phyloP scores from a whole-genome alignment of 495 filamentous ascomycete genomes.

The Talaromyces adpressus region DNA sequence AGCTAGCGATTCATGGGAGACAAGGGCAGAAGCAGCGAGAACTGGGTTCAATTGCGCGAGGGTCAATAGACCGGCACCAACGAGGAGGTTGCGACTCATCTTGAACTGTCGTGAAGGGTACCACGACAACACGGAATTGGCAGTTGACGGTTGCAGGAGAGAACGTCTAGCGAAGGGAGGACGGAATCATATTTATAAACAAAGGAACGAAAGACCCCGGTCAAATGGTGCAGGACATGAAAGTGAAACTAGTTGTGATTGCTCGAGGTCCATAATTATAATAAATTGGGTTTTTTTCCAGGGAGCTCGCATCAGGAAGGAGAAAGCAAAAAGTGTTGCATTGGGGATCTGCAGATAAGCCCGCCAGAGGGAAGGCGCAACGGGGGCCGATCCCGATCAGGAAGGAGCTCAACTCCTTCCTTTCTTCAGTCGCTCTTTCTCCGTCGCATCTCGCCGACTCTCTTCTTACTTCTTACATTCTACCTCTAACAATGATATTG shows the following conservation, averaged over 20 bases:
- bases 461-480: too few relatives aligned
- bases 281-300: neutral
- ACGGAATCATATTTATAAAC: neutral
- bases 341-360: neutral
- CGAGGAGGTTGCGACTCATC: slow-evolving; percentile 6
- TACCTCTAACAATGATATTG: too few relatives aligned
- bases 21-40: slow-evolving; percentile 31
- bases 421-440: neutral
- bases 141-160: neutral
- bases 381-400: neutral
- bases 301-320: neutral
- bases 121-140: neutral
- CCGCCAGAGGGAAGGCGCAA: neutral
- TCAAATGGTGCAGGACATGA: neutral
- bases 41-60: slow-evolving; percentile 22
- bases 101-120: neutral
- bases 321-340: neutral
- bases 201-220: neutral
- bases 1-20: slow-evolving; percentile 31
- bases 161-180: neutral
- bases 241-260: neutral
- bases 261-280: neutral
- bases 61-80: slow-evolving; percentile 7
- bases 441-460: too few relatives aligned
- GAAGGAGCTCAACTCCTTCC: neutral